These are phyloP conservation scores for Pyrenophora graminea DNA, from an alignment of 2,329 filamentous ascomycete genomes.

Conservation along the genomic window DNA sequence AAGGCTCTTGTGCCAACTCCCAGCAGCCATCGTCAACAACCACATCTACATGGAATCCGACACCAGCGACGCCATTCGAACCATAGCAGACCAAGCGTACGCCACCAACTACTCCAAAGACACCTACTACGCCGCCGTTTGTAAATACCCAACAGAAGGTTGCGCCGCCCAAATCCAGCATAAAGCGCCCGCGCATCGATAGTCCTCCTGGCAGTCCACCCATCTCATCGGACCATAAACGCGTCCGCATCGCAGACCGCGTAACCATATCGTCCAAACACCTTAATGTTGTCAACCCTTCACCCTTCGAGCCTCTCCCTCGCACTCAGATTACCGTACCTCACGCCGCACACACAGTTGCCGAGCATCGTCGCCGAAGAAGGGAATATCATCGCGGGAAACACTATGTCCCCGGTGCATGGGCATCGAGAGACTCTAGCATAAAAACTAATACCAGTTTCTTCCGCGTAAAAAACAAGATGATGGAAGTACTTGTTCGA, in stretches of 20 bases:
- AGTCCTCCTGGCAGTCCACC: not conserved
- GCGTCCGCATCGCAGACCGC: slow-evolving; percentile 11
- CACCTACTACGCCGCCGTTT: not conserved
- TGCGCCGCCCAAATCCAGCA: slow-evolving; percentile 5
- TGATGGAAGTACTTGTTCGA: not conserved
- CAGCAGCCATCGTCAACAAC: not conserved
- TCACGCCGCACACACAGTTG: slow-evolving; percentile 6
- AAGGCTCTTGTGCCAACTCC: not conserved
- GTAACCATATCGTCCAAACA: slow-evolving; percentile 14
- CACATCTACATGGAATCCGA: no score
- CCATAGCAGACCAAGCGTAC: no score
- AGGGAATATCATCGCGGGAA: not conserved
- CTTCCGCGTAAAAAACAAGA: not conserved
- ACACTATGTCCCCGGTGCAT: slow-evolving; percentile 11
- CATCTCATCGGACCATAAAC: slow-evolving; percentile 6
- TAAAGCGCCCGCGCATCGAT: slow-evolving; percentile 11
- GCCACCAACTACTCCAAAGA: not conserved
- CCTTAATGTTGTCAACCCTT: slow-evolving; percentile 11
- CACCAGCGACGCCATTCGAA: no score
- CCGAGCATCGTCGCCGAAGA: slow-evolving; percentile 6
- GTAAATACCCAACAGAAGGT: not conserved
- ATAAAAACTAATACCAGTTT: slow-evolving; percentile 19
- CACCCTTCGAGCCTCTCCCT: slow-evolving; percentile 6
- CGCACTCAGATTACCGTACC: not conserved
- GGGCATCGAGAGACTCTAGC: slow-evolving; percentile 10